Base-by-base conservation (phyloP, 441 rosid genomes). In the Bruguiera hainesii region DNA sequence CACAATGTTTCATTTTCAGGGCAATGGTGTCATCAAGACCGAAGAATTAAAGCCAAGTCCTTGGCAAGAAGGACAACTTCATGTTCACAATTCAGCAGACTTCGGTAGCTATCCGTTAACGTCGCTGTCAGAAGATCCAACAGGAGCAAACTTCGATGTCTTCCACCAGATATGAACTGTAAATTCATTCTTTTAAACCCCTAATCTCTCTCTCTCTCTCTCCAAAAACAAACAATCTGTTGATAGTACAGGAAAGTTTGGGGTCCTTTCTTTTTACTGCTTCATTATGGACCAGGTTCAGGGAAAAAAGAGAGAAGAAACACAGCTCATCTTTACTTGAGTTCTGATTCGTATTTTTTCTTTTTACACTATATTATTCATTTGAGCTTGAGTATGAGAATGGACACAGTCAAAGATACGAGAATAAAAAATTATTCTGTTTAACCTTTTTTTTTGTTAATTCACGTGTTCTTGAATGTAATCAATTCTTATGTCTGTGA, bases 51-150 rank as follows among this genome's bases (percentile, higher is more conserved):
- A 65, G 46, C 68, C 78, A 9, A 68, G 68, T 59, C 71, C 82
- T 28, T 81, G 85, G 90, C 73, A 75, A 49, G 80, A 79, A 50
- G 72, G 50, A 4, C 79, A 64, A 11, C 56, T 82, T 64, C 72
- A 77, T 18, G 49, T 70, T 49, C 75, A 75, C 42, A 75, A 63
- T 60, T 75, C 78, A 56, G 78, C 73, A 79, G 80, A 78, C 71
- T 81, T 81, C 75, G 59, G 79, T 72, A 78, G 78, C 85, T 82
- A 73, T 75, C 85, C 76, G 3, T 60, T 86, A 66, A 75, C 83
- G 57, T 82, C 84, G 18, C 76, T 81, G 8, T 78, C 90, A 63
- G 84, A 84, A 65, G 86, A 80, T 83, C 80, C 81, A 78, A 75
- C 84, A 55, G 84, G 57, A 46, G 75, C 70, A n/a, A 75, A 72